These are phyloP conservation scores for Solanum microdontum DNA, from an alignment of 257 asterid species.

Conservation along the genomic window DNA sequence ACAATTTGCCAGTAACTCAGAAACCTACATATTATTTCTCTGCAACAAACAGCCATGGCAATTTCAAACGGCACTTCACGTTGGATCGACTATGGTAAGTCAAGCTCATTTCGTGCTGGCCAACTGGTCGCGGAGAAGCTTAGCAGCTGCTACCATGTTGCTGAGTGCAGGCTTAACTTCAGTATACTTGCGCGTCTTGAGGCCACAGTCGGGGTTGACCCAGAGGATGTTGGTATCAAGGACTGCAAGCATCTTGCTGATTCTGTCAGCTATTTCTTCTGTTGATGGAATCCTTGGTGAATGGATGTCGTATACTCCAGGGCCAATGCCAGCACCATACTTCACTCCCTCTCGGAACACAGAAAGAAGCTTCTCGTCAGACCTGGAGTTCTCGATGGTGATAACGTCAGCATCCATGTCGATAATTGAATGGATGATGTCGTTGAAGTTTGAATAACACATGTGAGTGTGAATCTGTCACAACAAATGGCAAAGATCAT, in stretches of 20 bases:
- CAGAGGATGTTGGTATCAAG: constrained; percentile 85
- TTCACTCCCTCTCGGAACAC: constrained; percentile 93
- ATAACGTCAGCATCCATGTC: constrained; percentile 97
- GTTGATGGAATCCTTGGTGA: constrained; percentile 89
- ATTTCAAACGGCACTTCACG: not conserved
- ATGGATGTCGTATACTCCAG: constrained; percentile 92
- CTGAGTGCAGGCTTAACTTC: constrained; percentile 95
- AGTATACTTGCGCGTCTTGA: constrained; percentile 78
- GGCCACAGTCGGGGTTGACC: constrained; percentile 98
- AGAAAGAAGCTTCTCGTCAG: constrained; percentile 90
- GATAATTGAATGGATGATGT: constrained; percentile 91
- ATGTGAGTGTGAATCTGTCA: constrained; percentile 93
- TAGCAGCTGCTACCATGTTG: constrained; percentile 86
- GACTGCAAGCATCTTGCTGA: constrained; percentile 95
- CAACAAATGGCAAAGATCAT: not conserved
- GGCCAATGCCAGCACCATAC: constrained; percentile 96
- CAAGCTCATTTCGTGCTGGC: not conserved
- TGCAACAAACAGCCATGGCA: not conserved
- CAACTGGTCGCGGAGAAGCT: constrained; percentile 44
- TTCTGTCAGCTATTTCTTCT: constrained; percentile 80
- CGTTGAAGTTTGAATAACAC: constrained; percentile 99
- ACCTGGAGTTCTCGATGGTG: constrained; percentile 93
- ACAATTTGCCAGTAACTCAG: not conserved
- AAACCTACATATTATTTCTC: not conserved
- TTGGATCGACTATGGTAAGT: not conserved